Evolutionary conservation across 495 filamentous ascomycete species (phyloP).

Genomic region (Penicillium waksmanii): DNA sequence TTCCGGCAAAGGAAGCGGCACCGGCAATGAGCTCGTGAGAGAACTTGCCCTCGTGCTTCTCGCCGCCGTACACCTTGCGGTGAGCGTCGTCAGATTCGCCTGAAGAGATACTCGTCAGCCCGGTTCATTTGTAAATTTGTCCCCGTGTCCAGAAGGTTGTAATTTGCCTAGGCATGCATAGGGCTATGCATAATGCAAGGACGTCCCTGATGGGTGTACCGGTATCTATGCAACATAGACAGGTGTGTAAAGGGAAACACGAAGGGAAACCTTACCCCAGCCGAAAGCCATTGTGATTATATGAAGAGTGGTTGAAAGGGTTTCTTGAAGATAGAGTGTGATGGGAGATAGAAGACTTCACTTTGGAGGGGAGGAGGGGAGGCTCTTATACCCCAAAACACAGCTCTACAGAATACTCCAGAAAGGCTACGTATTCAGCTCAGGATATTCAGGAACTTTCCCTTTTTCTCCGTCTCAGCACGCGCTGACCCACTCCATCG

Average conservation of each 20-base stretch:
- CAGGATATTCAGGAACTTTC: conserved; percentile 12
- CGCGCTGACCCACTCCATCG: conserved; percentile 18
- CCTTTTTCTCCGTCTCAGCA: conserved; percentile 22
- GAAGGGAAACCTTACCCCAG: conserved; percentile 35
- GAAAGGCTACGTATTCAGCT: conserved; percentile 23
- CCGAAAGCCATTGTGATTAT: conserved; percentile 41
- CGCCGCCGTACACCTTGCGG: conserved; percentile 59
- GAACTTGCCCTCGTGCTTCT: conserved; percentile 62
- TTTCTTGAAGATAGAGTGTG: conserved; percentile 14
- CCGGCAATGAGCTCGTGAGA: conserved; percentile 76
- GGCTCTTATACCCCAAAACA: conserved; percentile 26
- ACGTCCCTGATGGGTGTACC: background rate
- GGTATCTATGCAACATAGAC: background rate
- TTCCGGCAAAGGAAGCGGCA: conserved; percentile 76
- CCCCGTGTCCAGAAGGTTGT: background rate
- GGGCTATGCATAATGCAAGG: conserved; percentile 8
- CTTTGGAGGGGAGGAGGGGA: conserved; percentile 6
- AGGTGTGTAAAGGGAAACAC: background rate
- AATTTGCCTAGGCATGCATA: conserved; percentile 11
- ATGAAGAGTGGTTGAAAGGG: conserved; percentile 14
- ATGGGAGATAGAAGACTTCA: conserved; percentile 3
- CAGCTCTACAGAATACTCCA: conserved; percentile 20
- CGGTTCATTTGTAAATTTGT: conserved; percentile 5
- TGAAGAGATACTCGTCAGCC: conserved; percentile 22
- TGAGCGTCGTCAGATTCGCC: conserved; percentile 59